Base-by-base conservation (phyloP, 371 early-diverging fungal species). In the Saksenaea oblongispora region DNA sequence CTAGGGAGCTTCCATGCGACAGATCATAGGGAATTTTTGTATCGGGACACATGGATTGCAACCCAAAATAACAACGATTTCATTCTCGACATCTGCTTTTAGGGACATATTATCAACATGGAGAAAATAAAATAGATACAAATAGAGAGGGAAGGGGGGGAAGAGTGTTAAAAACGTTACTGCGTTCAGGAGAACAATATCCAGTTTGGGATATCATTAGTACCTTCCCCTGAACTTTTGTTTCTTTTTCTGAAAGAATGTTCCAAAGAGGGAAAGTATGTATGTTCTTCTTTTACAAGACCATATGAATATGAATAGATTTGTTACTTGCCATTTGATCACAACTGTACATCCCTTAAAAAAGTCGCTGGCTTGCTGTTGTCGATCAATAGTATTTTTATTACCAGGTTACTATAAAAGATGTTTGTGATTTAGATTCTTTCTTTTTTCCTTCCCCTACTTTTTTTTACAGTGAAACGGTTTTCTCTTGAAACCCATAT, bases 171-270 rank as follows among this genome's bases (percentile, higher is more conserved):
- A 47, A n/a, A 18, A 22, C 51, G 51, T 47, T 47, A 18, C 31
- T 31, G 31, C 31, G 31, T 47, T 47, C 10, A 47, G 24, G 51
- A 22, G 24, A 22, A 8, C 22, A 10, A 18, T 18, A 18, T 47
- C 51, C 22, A 18, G n/a, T 47, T 47, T 57, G n/a, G 39, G 39
- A 35, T 35, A 57, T 57, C 22, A 57, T 57, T 57, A 36, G 35
- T 51, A 27, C 27, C 34, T 35, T 35, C 57, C 39, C 39, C 39
- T 57, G 22, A 36, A 14, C 0, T 35, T 34, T 17, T 35, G 18
- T 35, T 28, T 55, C n/a, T 56, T n/a, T n/a, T 35, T 56, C 24
- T 35, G 34, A 34, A 57, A 35, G 34, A 57, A 57, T 57, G 57
- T 47, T 47, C 24, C 22, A 18, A 18, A 47, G 24, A 10, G 22